A percentile compares a stretch with the other conserved stretches of the same genome.
These are phyloP conservation scores for Endoconidiophora polonica DNA, from an alignment of 2,329 filamentous ascomycete genomes.

Conservation along the genomic window DNA sequence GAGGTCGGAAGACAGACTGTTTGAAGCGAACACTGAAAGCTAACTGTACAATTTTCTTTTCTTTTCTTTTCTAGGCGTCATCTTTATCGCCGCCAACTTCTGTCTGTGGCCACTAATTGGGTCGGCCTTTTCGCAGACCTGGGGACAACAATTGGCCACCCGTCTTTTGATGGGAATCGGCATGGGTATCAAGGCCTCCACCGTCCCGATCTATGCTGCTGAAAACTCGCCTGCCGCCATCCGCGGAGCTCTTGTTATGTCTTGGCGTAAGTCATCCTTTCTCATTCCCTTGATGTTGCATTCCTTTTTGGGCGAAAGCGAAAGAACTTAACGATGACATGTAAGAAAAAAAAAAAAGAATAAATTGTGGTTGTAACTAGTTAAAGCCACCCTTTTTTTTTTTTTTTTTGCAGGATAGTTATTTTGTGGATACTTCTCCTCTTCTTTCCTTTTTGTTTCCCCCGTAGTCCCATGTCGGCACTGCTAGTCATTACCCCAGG, in stretches of 20 bases:
- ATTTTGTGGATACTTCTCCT: not conserved
- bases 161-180: constrained; percentile 38
- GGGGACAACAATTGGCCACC: constrained; percentile 36
- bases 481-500: not conserved
- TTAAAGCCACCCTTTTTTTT: not conserved
- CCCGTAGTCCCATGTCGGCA: not conserved
- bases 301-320: not conserved
- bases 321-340: too few species aligned
- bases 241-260: constrained; percentile 36
- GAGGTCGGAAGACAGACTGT: too few species aligned
- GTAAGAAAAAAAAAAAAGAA: not conserved
- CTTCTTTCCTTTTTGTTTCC: not conserved
- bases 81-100: constrained; percentile 46
- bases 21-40: not conserved
- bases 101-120: constrained; percentile 45
- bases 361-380: not conserved
- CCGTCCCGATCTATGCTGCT: constrained; percentile 35
- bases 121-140: constrained; percentile 39
- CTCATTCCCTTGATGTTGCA: constrained; percentile 1
- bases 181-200: constrained; percentile 35
- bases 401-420: not conserved
- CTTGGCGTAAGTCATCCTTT: constrained; percentile 27
- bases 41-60: constrained; percentile 19
- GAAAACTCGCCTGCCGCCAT: constrained; percentile 36
- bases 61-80: constrained; percentile 26